Base-by-base conservation (phyloP, 2,329 filamentous ascomycete genomes). In the Cercospora zeina region DNA sequence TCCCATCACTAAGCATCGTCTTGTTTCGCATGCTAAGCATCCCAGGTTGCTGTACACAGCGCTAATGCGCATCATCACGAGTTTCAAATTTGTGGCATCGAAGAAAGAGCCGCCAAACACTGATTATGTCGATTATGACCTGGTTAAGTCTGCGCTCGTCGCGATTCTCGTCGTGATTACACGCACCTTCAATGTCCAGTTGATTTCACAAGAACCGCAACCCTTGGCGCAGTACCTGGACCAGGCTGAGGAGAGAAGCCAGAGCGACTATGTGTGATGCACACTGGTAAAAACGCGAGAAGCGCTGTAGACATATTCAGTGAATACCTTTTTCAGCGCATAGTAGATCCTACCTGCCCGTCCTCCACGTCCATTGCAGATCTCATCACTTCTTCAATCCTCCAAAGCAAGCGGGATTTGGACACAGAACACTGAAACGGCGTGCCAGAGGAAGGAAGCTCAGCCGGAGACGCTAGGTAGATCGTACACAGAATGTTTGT, bases 91-190 rank as follows among this genome's bases (percentile, higher is more conserved):
- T 58, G 77, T 83, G 33, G 77, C 83, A 24, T 79, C 77, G 66
- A 75, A 80, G 55, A 68, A 71, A 0, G 73, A 80, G 47, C 83
- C 84, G 0, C 84, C 84, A 0, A 86, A 85, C 65, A 86, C 83
- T 0, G 83, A 86, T 68, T 86, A 86, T 64, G 80, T 86, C 4
- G 83, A 87, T 4, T 86, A 86, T 67, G 87, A 86, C 66, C 78
- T 82, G 67, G 81, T 85, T 67, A 86, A 86, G 73, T 81, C 79
- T 1, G 84, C 84, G 0, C 67, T 87, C 34, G 84, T 86, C 11
- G 84, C 85, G 0, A 86, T 87, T 55, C 85, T 87, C 34, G 84
- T 86, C 11, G 84, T 85, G 0, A 86, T 87, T 55, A 85, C 84
- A 1, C 73, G 80, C 49, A 79, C 84, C 49, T 87, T 86, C 71